These are phyloP conservation scores for Tremella fuciformis DNA, from an alignment of 768 basidiomycete genomes.

Conservation along the genomic window DNA sequence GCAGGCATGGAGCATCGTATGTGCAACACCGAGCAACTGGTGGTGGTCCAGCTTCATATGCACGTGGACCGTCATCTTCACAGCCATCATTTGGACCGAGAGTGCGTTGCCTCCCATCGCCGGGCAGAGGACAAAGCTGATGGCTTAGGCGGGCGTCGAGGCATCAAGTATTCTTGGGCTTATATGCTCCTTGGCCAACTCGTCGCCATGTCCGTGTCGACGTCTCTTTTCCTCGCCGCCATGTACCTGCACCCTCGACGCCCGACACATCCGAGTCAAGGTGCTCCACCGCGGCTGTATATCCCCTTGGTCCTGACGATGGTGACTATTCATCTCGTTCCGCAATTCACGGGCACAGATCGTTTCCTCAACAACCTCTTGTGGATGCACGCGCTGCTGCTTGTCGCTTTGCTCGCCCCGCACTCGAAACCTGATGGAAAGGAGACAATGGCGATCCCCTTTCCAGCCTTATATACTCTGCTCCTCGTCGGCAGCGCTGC, in stretches of 20 bases:
- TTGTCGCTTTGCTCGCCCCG: slow-evolving; percentile 58
- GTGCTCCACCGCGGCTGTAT: slow-evolving; percentile 7
- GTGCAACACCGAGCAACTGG: slow-evolving; percentile 59
- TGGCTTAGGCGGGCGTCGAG: slow-evolving; percentile 47
- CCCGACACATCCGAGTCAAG: background rate
- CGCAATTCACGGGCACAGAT: slow-evolving; percentile 53
- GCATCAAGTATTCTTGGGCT: slow-evolving; percentile 61
- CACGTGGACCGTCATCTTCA: slow-evolving; percentile 42
- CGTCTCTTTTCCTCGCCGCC: slow-evolving; percentile 63
- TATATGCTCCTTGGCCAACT: slow-evolving; percentile 72
- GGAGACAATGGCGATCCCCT: slow-evolving; percentile 25
- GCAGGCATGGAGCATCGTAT: slow-evolving; percentile 59
- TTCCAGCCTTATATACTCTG: slow-evolving; percentile 53
- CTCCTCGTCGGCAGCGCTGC: slow-evolving; percentile 48
- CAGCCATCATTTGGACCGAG: slow-evolving; percentile 50
- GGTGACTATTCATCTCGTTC: slow-evolving; percentile 55
- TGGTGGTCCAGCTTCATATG: slow-evolving; percentile 60
- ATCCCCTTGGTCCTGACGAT: slow-evolving; percentile 56
- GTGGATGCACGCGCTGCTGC: slow-evolving; percentile 61
- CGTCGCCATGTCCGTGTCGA: slow-evolving; percentile 67
- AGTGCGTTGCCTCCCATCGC: slow-evolving; percentile 52
- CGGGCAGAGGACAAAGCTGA: slow-evolving; percentile 3
- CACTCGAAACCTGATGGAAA: slow-evolving; percentile 13
- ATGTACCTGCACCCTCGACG: slow-evolving; percentile 51
- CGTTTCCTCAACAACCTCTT: slow-evolving; percentile 63